These are phyloP conservation scores for Alliaria petiolata DNA, from an alignment of 345 rosid species.

Conservation along the genomic window DNA sequence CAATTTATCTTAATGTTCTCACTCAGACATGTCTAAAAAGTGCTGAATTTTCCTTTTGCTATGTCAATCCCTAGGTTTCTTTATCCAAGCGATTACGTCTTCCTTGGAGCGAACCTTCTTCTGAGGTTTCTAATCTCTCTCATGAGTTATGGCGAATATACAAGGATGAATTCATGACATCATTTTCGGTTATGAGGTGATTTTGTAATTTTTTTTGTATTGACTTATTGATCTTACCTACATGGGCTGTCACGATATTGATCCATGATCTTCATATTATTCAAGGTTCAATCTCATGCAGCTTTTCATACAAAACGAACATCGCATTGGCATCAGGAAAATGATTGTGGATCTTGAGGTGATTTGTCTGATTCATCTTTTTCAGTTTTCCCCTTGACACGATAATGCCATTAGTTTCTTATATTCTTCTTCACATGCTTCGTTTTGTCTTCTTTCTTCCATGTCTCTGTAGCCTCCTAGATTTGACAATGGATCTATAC, in stretches of 20 bases:
- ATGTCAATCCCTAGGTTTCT: constrained; percentile 56
- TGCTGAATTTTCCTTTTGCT: constrained; percentile 13
- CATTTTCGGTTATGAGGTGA: constrained; percentile 89
- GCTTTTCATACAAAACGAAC: constrained; percentile 61
- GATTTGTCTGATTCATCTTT: constrained; percentile 31
- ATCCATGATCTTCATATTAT: constrained; percentile 10
- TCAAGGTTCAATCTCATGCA: constrained; percentile 88
- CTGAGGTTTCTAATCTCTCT: constrained; percentile 46
- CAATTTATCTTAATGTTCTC: constrained; percentile 4
- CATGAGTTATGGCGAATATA: constrained; percentile 72
- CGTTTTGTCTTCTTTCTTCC: constrained; percentile 4
- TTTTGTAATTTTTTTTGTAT: background rate
- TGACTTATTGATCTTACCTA: constrained; percentile 9
- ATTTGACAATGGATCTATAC: constrained; percentile 84
- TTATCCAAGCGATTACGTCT: constrained; percentile 75
- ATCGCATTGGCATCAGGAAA: constrained; percentile 71
- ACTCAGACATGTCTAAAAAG: constrained; percentile 13
- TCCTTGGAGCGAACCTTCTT: constrained; percentile 54
- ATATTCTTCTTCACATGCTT: constrained; percentile 2
- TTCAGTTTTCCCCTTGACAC: background rate
- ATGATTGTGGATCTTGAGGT: constrained; percentile 94
- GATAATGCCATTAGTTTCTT: constrained; percentile 5
- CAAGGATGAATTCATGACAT: constrained; percentile 78
- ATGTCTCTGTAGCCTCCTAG: constrained; percentile 67
- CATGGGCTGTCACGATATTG: constrained; percentile 2